Evolutionary conservation across 2,329 filamentous ascomycete genomes (phyloP), one percentile per base, ranked within the genome.

Genomic region (Monilinia fructicola): DNA sequence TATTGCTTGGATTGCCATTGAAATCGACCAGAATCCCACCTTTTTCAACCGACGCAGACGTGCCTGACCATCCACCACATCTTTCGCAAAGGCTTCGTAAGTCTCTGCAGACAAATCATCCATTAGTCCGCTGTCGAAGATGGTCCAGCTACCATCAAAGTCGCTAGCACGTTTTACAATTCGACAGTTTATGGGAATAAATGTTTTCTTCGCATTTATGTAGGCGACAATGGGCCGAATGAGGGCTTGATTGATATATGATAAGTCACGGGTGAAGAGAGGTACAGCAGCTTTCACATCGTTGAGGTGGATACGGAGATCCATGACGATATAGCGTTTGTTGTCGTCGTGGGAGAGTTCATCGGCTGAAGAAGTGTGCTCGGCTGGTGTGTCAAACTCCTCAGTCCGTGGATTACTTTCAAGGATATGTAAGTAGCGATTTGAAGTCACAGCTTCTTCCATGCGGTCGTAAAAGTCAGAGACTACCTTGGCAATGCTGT

Each of bases 211-310:
- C 53, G 92, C 91, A 78, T 99, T 99, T 79, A 99, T 98, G 77
- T 98, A 99, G 9, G 95, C 95, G 52, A 99, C 93, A 69, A 99
- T 99, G 21, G 95, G 95, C 5, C 95, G 88, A 46, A 98, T 92
- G 5, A 98, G 87, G 1, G 95, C 93, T 77, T 96, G 96, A 78
- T 97, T 98, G 74, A 97, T 90, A 77, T 98, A 99, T 0, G 92
- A 96, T 59, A 98, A 86, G 75, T 97, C 90, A 21, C 87, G 89
- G 1, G 91, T 96, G 80, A 99, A 98, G 61, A 98, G 85, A 0
- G 95, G 95, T 1, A 99, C 93, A 3, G 90, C 89, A 38, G 95
- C 95, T 72, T 93, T 92, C 54, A 97, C 93, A 71, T 97, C 92
- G 79, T 97, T 98, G 69, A 99, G 86, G 75, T 97, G 91, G 69